These are phyloP conservation scores for Penicillium griseofulvum DNA, from an alignment of 2,329 filamentous ascomycete species.

Conservation along the genomic window DNA sequence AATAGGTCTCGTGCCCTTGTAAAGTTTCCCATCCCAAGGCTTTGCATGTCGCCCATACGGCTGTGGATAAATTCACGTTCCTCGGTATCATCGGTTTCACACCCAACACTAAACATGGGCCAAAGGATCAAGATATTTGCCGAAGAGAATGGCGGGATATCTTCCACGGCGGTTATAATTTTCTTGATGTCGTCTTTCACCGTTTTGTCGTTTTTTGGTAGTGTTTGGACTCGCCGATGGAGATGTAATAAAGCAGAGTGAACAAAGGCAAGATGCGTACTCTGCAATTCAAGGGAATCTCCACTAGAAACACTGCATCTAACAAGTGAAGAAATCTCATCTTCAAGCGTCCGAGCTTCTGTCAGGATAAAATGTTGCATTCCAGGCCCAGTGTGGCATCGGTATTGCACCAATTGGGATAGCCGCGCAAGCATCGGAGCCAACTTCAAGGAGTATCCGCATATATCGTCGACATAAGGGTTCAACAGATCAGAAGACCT, in stretches of 20 bases:
- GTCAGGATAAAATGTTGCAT: neutral
- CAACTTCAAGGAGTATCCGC: conserved; percentile 30
- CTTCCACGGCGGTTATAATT: conserved; percentile 19
- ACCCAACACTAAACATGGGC: conserved; percentile 34
- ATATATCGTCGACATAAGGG: conserved; percentile 27
- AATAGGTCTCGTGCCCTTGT: conserved; percentile 24
- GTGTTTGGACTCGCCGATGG: conserved; percentile 25
- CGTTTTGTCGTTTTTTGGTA: conserved; percentile 17
- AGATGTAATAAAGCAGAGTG: conserved; percentile 29
- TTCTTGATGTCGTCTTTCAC: conserved; percentile 20
- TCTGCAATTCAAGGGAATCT: conserved; percentile 14
- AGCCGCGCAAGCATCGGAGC: conserved; percentile 26
- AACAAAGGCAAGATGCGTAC: conserved; percentile 28
- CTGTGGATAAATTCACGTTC: conserved; percentile 21
- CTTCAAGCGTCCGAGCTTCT: conserved; percentile 14
- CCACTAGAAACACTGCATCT: conserved; percentile 7
- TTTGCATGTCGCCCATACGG: conserved; percentile 30
- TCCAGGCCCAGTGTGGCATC: neutral
- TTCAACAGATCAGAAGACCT: neutral
- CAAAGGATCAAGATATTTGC: conserved; percentile 32
- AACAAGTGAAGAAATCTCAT: conserved; percentile 5
- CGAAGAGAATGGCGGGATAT: conserved; percentile 21
- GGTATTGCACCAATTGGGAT: conserved; percentile 16
- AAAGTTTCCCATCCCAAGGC: conserved; percentile 30
- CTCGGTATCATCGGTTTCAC: conserved; percentile 21